A percentile compares a stretch with the other conserved stretches of the same genome.
These are phyloP conservation scores for Candida gigantensis DNA, from an alignment of 1,139 yeast species.

Conservation along the genomic window DNA sequence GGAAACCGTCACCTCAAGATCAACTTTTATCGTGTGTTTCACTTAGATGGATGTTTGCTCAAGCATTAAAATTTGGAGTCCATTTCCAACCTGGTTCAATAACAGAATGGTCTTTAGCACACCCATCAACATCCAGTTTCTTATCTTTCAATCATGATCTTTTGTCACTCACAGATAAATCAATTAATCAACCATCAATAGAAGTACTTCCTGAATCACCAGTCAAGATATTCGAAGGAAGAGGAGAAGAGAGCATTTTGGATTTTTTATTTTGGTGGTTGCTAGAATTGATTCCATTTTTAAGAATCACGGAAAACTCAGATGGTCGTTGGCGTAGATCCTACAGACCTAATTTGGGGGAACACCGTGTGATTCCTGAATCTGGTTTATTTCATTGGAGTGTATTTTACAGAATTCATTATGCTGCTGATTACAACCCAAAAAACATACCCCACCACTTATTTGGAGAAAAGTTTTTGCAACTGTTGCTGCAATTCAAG, in stretches of 20 bases:
- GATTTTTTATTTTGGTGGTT: slow-evolving; percentile 54
- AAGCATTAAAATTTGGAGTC: slow-evolving; percentile 52
- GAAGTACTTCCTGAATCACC: slow-evolving; percentile 14
- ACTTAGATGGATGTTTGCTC: slow-evolving; percentile 59
- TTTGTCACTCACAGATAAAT: slow-evolving; percentile 21
- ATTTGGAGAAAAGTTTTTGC: slow-evolving; percentile 22
- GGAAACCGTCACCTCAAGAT: slow-evolving; percentile 40
- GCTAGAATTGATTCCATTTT: slow-evolving; percentile 59
- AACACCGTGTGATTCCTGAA: slow-evolving; percentile 47
- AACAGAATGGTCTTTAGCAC: slow-evolving; percentile 36
- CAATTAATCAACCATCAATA: slow-evolving; percentile 4
- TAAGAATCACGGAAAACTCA: slow-evolving; percentile 46
- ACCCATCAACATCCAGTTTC: slow-evolving; percentile 38
- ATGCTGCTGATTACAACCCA: slow-evolving; percentile 46
- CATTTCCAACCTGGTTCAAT: slow-evolving; percentile 41
- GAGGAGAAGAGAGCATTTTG: slow-evolving; percentile 25
- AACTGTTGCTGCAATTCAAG: slow-evolving; percentile 21
- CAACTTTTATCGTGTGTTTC: slow-evolving; percentile 40
- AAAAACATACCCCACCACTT: slow-evolving; percentile 39
- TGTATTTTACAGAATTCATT: slow-evolving; percentile 53
- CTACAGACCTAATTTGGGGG: slow-evolving; percentile 56
- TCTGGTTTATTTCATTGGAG: slow-evolving; percentile 62
- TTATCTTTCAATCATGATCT: slow-evolving; percentile 52
- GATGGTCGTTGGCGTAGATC: slow-evolving; percentile 49
- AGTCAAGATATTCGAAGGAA: slow-evolving; percentile 30